Conservation (phyloP, 2,329 filamentous ascomycete species). For the Phaeosphaeriaceae sp. region DNA sequence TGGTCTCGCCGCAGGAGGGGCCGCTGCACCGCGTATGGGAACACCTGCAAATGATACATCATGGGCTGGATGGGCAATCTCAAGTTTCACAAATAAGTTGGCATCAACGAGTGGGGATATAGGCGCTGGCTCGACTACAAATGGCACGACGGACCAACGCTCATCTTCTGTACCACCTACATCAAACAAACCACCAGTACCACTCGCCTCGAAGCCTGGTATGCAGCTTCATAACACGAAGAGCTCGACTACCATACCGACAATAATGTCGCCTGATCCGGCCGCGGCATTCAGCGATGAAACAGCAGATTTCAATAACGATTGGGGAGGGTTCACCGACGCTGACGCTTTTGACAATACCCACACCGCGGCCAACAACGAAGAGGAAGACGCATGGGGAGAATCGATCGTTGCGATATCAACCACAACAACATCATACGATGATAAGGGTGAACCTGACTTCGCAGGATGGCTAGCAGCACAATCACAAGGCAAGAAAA, state of each 20-base stretch:
- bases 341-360: constrained; percentile 53
- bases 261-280: constrained; percentile 48
- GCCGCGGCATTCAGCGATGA: constrained; percentile 58
- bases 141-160: constrained; percentile 52
- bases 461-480: constrained; percentile 95
- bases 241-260: constrained; percentile 35
- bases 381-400: constrained; percentile 62
- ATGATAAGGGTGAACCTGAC: constrained; percentile 88
- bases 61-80: constrained; percentile 98
- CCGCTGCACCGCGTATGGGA: constrained; percentile 72
- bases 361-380: constrained; percentile 50
- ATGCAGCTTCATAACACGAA: constrained; percentile 38
- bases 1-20: constrained; percentile 52
- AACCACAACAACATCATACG: constrained; percentile 63
- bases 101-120: constrained; percentile 87
- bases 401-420: constrained; percentile 50
- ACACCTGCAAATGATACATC: constrained; percentile 73
- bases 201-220: constrained; percentile 53
- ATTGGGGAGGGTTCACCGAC: constrained; percentile 75
- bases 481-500: constrained; percentile 76
- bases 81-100: constrained; percentile 95
- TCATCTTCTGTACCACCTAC: constrained; percentile 60
- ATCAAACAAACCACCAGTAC: constrained; percentile 55
- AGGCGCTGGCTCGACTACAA: constrained; percentile 55
- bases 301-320: constrained; percentile 68